phyloP scores from a whole-genome alignment of 2,329 filamentous ascomycete genomes.

The Colletotrichum brevisporum region DNA sequence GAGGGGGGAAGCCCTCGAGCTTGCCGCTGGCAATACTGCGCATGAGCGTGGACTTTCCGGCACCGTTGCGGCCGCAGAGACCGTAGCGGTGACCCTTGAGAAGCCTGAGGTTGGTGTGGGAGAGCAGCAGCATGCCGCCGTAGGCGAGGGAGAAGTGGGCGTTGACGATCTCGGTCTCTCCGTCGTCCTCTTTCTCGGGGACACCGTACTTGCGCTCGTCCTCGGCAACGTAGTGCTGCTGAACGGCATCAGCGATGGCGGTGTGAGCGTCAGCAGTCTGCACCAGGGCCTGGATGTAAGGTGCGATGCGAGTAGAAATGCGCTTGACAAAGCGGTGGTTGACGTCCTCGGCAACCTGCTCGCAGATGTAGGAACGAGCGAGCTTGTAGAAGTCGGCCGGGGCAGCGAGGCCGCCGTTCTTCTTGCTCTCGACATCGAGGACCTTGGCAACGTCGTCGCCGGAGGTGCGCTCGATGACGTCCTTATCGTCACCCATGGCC shows the following conservation, averaged over 20 bases:
- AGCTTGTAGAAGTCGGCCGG: slow-evolving; percentile 77
- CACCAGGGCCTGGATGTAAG: slow-evolving; percentile 83
- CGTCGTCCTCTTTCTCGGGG: slow-evolving; percentile 88
- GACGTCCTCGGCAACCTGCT: slow-evolving; percentile 89
- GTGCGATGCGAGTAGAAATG: slow-evolving; percentile 76
- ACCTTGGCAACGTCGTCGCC: slow-evolving; percentile 81
- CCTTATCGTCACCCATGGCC: slow-evolving; percentile 84
- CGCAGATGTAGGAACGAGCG: slow-evolving; percentile 80
- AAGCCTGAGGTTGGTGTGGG: slow-evolving; percentile 93
- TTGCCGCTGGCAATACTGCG: slow-evolving; percentile 95
- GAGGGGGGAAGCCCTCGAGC: slow-evolving; percentile 94
- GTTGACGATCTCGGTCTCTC: slow-evolving; percentile 96
- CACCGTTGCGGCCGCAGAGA: slow-evolving; percentile 96
- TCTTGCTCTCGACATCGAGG: slow-evolving; percentile 82
- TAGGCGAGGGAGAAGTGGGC: slow-evolving; percentile 98
- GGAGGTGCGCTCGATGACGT: slow-evolving; percentile 75
- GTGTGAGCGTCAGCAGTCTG: slow-evolving; percentile 71
- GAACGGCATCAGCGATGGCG: slow-evolving; percentile 79
- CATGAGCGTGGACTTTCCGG: slow-evolving; percentile 99
- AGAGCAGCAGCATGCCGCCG: slow-evolving; percentile 95
- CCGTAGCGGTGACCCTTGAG: slow-evolving; percentile 98
- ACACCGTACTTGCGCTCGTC: slow-evolving; percentile 90
- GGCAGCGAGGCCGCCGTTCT: slow-evolving; percentile 72
- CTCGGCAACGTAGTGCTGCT: slow-evolving; percentile 84
- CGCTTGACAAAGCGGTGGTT: slow-evolving; percentile 85